Conservation (phyloP, 2,329 filamentous ascomycete species). For the Fusarium chlamydosporum region DNA sequence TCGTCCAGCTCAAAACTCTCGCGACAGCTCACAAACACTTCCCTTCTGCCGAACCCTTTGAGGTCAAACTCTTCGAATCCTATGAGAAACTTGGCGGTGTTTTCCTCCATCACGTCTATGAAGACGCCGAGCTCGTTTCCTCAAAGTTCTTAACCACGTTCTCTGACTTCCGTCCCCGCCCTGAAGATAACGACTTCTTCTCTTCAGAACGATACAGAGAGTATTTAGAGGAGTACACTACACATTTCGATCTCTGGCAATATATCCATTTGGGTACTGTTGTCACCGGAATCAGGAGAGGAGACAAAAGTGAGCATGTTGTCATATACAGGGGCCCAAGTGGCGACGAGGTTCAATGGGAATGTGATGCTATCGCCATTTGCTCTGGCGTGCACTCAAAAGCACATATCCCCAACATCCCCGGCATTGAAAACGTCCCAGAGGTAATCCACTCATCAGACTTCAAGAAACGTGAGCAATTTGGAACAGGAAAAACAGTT, state of each 20-base stretch:
- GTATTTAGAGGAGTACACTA: conserved; percentile 3
- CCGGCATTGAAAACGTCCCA: conserved; percentile 1
- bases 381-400: conserved; percentile 10
- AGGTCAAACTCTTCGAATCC: conserved; percentile 5
- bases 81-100: neutral
- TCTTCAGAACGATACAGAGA: conserved; percentile 1
- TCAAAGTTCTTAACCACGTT: conserved; percentile 12
- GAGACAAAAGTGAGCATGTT: conserved; percentile 1
- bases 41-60: neutral
- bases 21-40: conserved; percentile 1
- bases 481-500: conserved; percentile 1
- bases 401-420: conserved; percentile 4
- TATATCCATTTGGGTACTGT: neutral
- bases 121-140: conserved; percentile 6
- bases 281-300: neutral
- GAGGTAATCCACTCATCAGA: conserved; percentile 4
- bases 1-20: conserved; percentile 5
- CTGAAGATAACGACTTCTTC: conserved; percentile 5
- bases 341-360: neutral
- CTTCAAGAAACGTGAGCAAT: conserved; percentile 6
- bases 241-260: conserved; percentile 6
- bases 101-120: conserved; percentile 6
- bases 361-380: conserved; percentile 10
- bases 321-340: neutral
- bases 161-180: conserved; percentile 4